phyloP scores from a whole-genome alignment of 139 green algal species.

The Tetradesmus lagerheimii region DNA sequence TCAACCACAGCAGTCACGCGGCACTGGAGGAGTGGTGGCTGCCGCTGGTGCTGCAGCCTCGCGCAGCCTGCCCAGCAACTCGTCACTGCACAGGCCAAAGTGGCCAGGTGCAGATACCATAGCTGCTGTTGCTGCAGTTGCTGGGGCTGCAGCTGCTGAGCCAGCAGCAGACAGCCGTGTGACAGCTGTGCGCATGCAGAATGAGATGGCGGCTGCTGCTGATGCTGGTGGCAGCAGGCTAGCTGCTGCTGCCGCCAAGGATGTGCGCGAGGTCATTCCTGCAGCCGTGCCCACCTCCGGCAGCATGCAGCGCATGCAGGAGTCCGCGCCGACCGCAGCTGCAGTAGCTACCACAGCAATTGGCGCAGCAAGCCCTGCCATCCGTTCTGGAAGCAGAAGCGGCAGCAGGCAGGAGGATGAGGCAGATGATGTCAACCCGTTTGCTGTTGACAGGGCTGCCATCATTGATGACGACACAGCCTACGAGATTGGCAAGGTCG shows the following conservation, averaged over 20 bases:
- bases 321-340: neutral
- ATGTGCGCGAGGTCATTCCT: conserved; percentile 1
- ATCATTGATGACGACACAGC: conserved; percentile 11
- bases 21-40: neutral
- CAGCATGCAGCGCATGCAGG: conserved; percentile 28
- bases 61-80: neutral
- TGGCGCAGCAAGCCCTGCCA: neutral
- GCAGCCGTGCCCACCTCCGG: neutral
- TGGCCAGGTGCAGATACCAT: neutral
- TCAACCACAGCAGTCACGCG: neutral
- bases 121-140: conserved; percentile 7
- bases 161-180: neutral
- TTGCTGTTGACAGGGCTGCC: conserved; percentile 26
- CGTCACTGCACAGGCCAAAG: neutral
- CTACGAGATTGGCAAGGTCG: conserved; percentile 9
- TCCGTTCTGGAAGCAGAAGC: neutral
- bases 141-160: conserved; percentile 14
- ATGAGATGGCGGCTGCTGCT: neutral
- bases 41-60: neutral
- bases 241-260: neutral
- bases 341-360: conserved; percentile 2
- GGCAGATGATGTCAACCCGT: conserved; percentile 9
- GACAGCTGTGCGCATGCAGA: neutral
- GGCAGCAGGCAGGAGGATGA: neutral
- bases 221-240: neutral